Evolutionary conservation across 345 rosid genomes (phyloP).

Genomic region (Chamaenerion angustifolium): DNA sequence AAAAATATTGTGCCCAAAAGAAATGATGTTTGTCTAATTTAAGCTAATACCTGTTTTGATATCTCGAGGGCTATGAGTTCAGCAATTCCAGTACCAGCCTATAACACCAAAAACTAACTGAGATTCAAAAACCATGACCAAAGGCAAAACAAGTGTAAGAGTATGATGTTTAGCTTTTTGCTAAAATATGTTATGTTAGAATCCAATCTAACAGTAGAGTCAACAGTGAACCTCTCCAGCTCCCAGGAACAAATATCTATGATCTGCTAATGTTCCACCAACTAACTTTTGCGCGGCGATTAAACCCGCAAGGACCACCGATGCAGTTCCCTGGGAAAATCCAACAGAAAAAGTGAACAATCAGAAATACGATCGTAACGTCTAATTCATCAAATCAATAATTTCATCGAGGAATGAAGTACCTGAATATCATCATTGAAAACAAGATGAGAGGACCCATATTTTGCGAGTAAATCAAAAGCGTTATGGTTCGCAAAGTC

Average conservation of each 20-base stretch:
- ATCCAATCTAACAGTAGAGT: not conserved
- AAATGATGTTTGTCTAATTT: not conserved
- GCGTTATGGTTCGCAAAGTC: conserved; percentile 99
- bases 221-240: conserved; percentile 72
- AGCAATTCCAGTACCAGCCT: conserved; percentile 99
- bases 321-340: conserved; percentile 62
- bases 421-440: conserved; percentile 98
- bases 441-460: conserved; percentile 69
- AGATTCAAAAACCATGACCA: not conserved
- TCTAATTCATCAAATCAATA: not conserved
- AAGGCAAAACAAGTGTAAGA: not conserved
- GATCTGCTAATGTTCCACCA: conserved; percentile 56
- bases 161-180: not conserved
- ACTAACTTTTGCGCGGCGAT: conserved; percentile 62
- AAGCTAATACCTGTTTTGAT: conserved; percentile 71
- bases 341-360: conserved; percentile 5
- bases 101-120: conserved; percentile 12
- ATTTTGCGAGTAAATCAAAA: conserved; percentile 62
- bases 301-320: conserved; percentile 86
- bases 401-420: not conserved
- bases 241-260: conserved; percentile 82
- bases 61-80: conserved; percentile 89
- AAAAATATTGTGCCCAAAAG: not conserved
- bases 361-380: too few species aligned
- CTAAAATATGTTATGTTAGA: not conserved